Evolutionary conservation across 108 stramenopile species (phyloP).

Genomic region (Nannochloropsis gaditana): DNA sequence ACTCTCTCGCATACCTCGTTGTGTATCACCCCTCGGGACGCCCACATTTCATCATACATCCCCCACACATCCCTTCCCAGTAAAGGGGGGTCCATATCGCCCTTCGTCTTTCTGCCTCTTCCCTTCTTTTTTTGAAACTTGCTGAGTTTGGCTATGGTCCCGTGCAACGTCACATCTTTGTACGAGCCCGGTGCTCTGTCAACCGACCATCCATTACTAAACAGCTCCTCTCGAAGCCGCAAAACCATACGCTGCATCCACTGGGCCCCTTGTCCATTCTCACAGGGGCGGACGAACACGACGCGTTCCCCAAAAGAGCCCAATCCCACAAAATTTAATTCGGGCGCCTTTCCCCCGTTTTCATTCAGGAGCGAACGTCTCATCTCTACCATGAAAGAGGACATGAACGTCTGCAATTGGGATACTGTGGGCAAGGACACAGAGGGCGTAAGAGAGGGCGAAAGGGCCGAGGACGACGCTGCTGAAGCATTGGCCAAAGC

Average conservation of each 20-base stretch:
- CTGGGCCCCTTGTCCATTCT: not conserved
- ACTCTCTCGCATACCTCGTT: not conserved
- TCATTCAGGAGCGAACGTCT: not conserved
- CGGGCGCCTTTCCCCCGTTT: not conserved
- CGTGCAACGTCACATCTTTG: not conserved
- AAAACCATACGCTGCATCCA: not conserved
- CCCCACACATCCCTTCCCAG: not conserved
- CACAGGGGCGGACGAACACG: conserved; percentile 10
- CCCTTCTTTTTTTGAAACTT: not conserved
- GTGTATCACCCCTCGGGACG: not conserved
- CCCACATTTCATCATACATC: not conserved
- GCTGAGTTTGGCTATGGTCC: not conserved
- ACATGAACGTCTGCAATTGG: not conserved
- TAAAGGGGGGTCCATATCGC: not conserved
- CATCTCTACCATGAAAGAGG: not conserved
- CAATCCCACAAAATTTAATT: not conserved
- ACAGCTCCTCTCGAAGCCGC: not conserved
- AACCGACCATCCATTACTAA: not conserved
- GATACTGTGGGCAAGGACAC: not conserved
- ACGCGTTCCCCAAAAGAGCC: not conserved
- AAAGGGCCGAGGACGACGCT: not conserved
- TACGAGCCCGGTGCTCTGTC: not conserved
- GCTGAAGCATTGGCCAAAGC: not conserved
- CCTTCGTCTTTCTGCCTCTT: not conserved
- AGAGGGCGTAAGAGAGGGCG: not conserved